phyloP scores from a whole-genome alignment of 192 early-diverging fungal genomes.

The Coemansia asiatica region DNA sequence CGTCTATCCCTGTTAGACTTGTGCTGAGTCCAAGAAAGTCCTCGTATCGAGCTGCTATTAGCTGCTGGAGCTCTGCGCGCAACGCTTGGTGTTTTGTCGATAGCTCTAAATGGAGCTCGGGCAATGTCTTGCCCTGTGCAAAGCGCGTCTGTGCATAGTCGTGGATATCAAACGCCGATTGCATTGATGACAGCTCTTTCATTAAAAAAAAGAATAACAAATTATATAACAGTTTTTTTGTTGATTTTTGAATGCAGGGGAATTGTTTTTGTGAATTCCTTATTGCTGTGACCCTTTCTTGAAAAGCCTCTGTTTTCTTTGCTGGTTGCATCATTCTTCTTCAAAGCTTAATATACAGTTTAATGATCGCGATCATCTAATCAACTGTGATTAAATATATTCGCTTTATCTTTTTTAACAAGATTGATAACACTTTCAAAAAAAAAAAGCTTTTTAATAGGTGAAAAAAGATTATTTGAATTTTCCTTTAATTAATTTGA shows the following conservation, averaged over 20 bases:
- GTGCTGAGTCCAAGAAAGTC: slow-evolving; percentile 48
- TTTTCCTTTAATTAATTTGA: not conserved
- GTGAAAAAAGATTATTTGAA: too few species aligned
- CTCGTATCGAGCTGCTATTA: slow-evolving; percentile 37
- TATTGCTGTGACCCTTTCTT: too few species aligned
- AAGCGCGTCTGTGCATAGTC: slow-evolving; percentile 25
- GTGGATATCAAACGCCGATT: slow-evolving; percentile 17
- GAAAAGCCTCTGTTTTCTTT: too few species aligned
- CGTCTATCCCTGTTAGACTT: slow-evolving; percentile 32
- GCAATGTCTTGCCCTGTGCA: slow-evolving; percentile 27
- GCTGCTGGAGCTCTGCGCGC: slow-evolving; percentile 23
- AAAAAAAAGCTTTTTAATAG: too few species aligned
- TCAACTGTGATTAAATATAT: too few species aligned
- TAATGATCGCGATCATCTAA: too few species aligned
- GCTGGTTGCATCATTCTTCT: slow-evolving; percentile 1
- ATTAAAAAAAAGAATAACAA: not conserved
- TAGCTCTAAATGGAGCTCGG: slow-evolving; percentile 30
- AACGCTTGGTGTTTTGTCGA: slow-evolving; percentile 14
- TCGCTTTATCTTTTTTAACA: too few species aligned
- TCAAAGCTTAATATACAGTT: not conserved
- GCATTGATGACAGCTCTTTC: not conserved
- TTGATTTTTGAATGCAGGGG: too few species aligned
- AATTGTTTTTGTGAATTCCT: too few species aligned
- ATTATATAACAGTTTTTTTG: too few species aligned
- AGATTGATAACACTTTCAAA: too few species aligned